Percentiles rank a stretch among this genome's conserved stretches.
These are phyloP conservation scores for Schizosaccharomyces lindneri DNA, from an alignment of 805 yeast species.

Conservation along the genomic window DNA sequence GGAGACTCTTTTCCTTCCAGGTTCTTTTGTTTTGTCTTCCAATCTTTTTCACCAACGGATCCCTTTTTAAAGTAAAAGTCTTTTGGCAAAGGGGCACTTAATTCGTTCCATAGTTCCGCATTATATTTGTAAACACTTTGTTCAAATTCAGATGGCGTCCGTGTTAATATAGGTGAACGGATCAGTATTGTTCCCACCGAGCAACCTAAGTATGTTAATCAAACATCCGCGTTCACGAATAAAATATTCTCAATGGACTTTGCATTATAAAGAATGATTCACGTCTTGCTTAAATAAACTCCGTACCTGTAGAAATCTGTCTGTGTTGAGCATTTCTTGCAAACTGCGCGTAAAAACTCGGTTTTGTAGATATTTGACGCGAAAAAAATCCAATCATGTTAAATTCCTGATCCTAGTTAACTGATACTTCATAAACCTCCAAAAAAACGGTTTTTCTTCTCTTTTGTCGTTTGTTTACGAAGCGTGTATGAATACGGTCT, in stretches of 20 bases:
- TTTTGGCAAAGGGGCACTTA: slow-evolving; percentile 94
- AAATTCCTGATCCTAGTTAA: background rate
- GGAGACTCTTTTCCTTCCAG: background rate
- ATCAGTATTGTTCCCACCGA: slow-evolving; percentile 32
- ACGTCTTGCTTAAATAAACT: too few species aligned
- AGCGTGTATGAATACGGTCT: background rate
- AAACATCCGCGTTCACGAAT: background rate
- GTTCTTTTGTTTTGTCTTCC: slow-evolving; percentile 23
- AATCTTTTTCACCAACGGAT: slow-evolving; percentile 64
- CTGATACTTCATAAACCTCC: background rate
- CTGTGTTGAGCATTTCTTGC: too few species aligned
- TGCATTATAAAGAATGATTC: too few species aligned
- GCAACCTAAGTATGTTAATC: background rate
- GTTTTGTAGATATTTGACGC: background rate
- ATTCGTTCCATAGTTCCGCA: slow-evolving; percentile 58
- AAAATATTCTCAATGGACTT: too few species aligned
- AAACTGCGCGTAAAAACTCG: background rate
- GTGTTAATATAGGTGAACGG: slow-evolving; percentile 65
- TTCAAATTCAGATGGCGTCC: slow-evolving; percentile 50
- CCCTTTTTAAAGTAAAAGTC: slow-evolving; percentile 81
- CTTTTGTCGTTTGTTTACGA: background rate
- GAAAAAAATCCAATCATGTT: background rate
- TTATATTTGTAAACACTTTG: slow-evolving; percentile 57
- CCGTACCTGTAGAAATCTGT: too few species aligned
- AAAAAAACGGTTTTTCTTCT: background rate